A percentile compares a stretch with the other conserved stretches of the same genome.
Conservation (phyloP, 192 early-diverging fungal species). For the Backusella tarrabulga region DNA sequence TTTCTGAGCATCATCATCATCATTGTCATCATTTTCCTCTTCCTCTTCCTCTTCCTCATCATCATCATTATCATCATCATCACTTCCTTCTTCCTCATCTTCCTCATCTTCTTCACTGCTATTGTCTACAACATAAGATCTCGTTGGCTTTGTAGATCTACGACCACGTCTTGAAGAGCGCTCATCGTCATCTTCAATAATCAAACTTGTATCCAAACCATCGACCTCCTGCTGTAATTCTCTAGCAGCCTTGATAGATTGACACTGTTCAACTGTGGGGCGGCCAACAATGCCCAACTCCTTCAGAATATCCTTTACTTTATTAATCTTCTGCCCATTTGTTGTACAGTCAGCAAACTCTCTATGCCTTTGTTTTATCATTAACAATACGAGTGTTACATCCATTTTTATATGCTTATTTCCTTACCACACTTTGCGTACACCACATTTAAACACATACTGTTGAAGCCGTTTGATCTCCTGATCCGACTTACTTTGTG, state of each 20-base stretch:
- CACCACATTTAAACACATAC: conserved; percentile 14
- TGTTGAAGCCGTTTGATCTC: conserved; percentile 13
- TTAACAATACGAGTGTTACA: background rate
- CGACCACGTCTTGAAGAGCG: background rate
- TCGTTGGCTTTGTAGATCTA: background rate
- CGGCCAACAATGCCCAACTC: conserved; percentile 54
- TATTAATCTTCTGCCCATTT: conserved; percentile 41
- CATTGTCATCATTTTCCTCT: background rate
- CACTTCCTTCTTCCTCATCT: conserved; percentile 14
- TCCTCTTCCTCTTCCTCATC: background rate
- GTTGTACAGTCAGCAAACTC: conserved; percentile 43
- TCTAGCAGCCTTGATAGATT: conserved; percentile 49
- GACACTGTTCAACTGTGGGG: conserved; percentile 57
- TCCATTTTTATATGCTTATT: background rate
- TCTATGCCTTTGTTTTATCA: conserved; percentile 24
- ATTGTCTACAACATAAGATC: conserved; percentile 6
- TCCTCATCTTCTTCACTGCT: conserved; percentile 23
- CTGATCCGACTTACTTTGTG: background rate
- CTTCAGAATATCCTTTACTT: conserved; percentile 40
- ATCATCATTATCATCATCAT: conserved; percentile 14
- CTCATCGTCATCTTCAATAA: conserved; percentile 14
- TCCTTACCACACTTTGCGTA: conserved; percentile 10
- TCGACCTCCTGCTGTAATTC: conserved; percentile 55
- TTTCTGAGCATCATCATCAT: background rate
- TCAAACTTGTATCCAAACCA: conserved; percentile 37